These are phyloP conservation scores for Microcyclospora tardicrescens DNA, from an alignment of 2,329 filamentous ascomycete genomes.

Conservation along the genomic window DNA sequence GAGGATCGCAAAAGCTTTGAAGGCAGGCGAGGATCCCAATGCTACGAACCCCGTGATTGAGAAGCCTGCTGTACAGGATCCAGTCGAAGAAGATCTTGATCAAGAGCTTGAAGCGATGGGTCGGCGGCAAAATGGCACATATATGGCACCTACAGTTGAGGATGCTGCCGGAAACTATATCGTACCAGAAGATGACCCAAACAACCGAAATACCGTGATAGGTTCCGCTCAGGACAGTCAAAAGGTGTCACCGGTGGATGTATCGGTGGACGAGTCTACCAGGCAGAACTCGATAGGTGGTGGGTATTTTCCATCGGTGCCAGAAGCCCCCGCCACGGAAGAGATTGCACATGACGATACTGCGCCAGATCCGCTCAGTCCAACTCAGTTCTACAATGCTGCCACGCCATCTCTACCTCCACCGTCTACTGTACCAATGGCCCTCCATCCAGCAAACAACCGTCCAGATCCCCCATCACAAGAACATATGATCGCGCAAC, in stretches of 20 bases:
- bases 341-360: neutral
- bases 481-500: neutral
- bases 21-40: conserved; percentile 85
- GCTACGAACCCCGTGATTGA: conserved; percentile 68
- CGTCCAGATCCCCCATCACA: conserved; percentile 30
- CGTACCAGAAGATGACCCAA: conserved; percentile 10
- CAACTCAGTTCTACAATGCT: neutral
- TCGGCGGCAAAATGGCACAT: conserved; percentile 8
- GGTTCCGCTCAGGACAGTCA: conserved; percentile 6
- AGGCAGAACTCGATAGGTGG: conserved; percentile 40
- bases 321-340: neutral
- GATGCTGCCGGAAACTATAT: conserved; percentile 37
- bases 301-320: conserved; percentile 44
- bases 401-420: conserved; percentile 1
- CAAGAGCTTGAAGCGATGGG: conserved; percentile 17
- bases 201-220: conserved; percentile 13
- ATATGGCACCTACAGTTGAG: conserved; percentile 43
- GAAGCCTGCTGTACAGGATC: conserved; percentile 6
- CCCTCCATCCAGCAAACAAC: conserved; percentile 2
- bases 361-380: neutral
- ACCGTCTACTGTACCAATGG: conserved; percentile 2
- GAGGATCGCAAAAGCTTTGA: conserved; percentile 80
- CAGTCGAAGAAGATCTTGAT: conserved; percentile 15
- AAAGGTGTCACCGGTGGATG: conserved; percentile 42
- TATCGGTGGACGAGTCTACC: conserved; percentile 16